Evolutionary conservation across 176 grass and related monocot genomes (phyloP).

Genomic region (Tuctoria greenei): DNA sequence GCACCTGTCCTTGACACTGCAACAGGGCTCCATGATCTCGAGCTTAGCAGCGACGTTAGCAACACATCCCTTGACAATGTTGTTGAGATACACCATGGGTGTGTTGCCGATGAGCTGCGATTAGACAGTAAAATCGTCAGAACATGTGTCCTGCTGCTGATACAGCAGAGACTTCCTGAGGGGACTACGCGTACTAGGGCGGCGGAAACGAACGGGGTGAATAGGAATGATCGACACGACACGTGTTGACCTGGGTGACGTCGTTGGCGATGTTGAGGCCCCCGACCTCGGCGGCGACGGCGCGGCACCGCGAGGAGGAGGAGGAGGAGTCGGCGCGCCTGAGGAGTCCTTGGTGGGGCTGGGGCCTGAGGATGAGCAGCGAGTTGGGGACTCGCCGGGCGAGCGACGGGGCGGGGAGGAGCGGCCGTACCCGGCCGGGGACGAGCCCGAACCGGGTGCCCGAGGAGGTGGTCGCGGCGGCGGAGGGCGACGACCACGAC

Average conservation of each 20-base stretch:
- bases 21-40: constrained; percentile 98
- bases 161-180: not conserved
- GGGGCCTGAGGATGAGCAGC: constrained; percentile 27
- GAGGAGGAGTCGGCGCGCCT: not conserved
- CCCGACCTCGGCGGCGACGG: constrained; percentile 63
- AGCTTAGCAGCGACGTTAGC: constrained; percentile 91
- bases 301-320: constrained; percentile 47
- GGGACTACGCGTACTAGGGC: not conserved
- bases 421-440: constrained; percentile 13
- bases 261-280: constrained; percentile 85
- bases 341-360: not conserved
- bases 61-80: constrained; percentile 68
- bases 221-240: not conserved
- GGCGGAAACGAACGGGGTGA: not conserved
- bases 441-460: constrained; percentile 20
- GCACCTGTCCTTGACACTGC: constrained; percentile 96
- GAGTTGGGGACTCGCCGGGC: constrained; percentile 12
- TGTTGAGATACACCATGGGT: constrained; percentile 96
- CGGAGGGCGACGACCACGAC: constrained; percentile 32
- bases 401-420: constrained; percentile 7
- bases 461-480: not conserved
- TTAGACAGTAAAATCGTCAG: not conserved
- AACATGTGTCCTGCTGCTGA: not conserved
- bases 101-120: constrained; percentile 95
- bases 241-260: constrained; percentile 66